A percentile compares a stretch with the other conserved stretches of the same genome.
Conservation (phyloP, 1,284 basidiomycete genomes). For the Xanthoconium separans region DNA sequence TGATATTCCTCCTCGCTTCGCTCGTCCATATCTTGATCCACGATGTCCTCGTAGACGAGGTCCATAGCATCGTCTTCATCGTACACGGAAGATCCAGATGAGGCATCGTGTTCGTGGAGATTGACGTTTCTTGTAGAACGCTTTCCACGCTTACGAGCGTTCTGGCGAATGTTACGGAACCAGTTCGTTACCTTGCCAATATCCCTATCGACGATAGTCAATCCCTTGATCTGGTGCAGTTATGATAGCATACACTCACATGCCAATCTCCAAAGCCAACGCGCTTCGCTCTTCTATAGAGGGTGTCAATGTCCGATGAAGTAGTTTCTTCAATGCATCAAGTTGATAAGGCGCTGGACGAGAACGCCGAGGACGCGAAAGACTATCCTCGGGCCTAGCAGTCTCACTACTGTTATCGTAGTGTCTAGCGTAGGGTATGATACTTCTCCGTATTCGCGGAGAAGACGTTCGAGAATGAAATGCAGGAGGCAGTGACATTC, state of each 20-base stretch:
- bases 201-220: constrained; percentile 51
- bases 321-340: constrained; percentile 67
- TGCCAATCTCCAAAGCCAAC: constrained; percentile 70
- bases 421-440: constrained; percentile 45
- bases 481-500: constrained; percentile 33
- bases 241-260: constrained; percentile 42
- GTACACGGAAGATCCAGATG: constrained; percentile 49
- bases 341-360: constrained; percentile 76
- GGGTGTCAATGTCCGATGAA: constrained; percentile 66
- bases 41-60: constrained; percentile 32
- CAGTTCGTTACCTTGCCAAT: constrained; percentile 82
- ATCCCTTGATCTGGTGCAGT: neutral
- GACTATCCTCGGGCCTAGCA: constrained; percentile 27
- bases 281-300: constrained; percentile 74
- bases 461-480: constrained; percentile 30
- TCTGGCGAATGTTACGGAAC: constrained; percentile 79
- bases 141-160: constrained; percentile 61
- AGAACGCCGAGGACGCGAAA: constrained; percentile 58
- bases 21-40: constrained; percentile 45
- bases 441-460: constrained; percentile 42
- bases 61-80: constrained; percentile 45
- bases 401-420: constrained; percentile 25
- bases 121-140: constrained; percentile 44
- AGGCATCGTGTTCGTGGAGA: constrained; percentile 47
- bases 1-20: constrained; percentile 68